These are phyloP conservation scores for Eucalyptus cladocalyx DNA, from an alignment of 345 rosid species.

Conservation along the genomic window DNA sequence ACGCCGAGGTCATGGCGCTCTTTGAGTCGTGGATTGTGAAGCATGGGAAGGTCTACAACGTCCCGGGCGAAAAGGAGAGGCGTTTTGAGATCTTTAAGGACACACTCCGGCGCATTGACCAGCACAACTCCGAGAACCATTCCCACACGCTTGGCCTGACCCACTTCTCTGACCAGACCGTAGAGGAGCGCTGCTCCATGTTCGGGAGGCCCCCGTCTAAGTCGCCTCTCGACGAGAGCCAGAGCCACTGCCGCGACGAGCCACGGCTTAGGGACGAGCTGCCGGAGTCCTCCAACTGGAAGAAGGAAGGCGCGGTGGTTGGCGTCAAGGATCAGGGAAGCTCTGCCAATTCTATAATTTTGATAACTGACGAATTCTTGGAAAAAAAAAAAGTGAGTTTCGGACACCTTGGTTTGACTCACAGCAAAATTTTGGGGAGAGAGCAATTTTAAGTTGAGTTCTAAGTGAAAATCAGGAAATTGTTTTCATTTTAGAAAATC, in stretches of 20 bases:
- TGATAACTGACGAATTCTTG: not conserved
- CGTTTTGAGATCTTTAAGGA: constrained; percentile 78
- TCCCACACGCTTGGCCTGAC: constrained; percentile 51
- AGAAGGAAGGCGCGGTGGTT: not conserved
- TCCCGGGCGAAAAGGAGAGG: constrained; percentile 49
- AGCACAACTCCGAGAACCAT: constrained; percentile 52
- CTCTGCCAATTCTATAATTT: constrained; percentile 1
- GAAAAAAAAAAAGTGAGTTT: not conserved
- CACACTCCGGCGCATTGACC: constrained; percentile 59
- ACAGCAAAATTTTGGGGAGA: too few relatives aligned
- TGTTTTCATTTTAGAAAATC: not conserved
- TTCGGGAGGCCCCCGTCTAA: too few relatives aligned
- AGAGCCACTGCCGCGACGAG: too few relatives aligned
- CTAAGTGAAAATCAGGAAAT: not conserved
- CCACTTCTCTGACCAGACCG: constrained; percentile 73
- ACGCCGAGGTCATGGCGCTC: constrained; percentile 50
- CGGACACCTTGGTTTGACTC: not conserved
- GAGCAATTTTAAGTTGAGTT: not conserved
- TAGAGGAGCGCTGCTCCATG: constrained; percentile 1
- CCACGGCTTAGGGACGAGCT: too few relatives aligned
- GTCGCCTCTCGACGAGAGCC: too few relatives aligned
- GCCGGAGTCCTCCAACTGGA: too few relatives aligned
- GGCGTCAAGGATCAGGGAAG: constrained; percentile 71
- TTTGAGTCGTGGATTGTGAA: constrained; percentile 59
- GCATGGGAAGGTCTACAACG: constrained; percentile 60